Base-by-base conservation (phyloP, 139 green algal genomes). In the Chlorella ohadii region DNA sequence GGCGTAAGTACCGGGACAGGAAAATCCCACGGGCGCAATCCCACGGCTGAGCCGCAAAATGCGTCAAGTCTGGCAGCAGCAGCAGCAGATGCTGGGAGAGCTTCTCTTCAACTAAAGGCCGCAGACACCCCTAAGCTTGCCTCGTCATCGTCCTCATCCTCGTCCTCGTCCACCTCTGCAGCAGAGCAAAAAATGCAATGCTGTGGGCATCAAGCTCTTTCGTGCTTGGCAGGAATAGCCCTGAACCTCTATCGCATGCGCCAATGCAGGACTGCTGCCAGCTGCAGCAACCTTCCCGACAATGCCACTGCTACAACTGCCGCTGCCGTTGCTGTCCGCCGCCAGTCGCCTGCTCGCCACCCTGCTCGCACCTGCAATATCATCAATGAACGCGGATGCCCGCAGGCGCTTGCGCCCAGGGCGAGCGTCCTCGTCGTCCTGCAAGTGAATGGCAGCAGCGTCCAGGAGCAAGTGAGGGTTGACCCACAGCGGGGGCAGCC, bases 101-200 rank as follows among this genome's bases (percentile, higher is more conserved):
- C n/a, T n/a, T n/a, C n/a, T n/a, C n/a, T n/a, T n/a, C n/a, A n/a
- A n/a, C n/a, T n/a, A n/a, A n/a, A n/a, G n/a, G n/a, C n/a, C n/a
- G n/a, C n/a, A n/a, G n/a, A n/a, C n/a, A n/a, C n/a, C n/a, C n/a
- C n/a, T n/a, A n/a, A 15, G 34, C 76, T 55, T 34, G 65, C 93
- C 55, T 94, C 91, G 23, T 98, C 91, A 16, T 98, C 94, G 9
- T 95, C 92, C 19, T 91, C 90, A 33, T 98, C 96, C 22, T 98
- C 94, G 7, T 98, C 95, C 25, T 94, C 93, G 44, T 96, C 93
- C 67, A 81, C 75, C 51, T 81, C 75, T 81, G 75, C 56, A 81
- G 23, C 56, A 59, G 11, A 59, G 51, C 12, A 20, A 2, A 22
- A 22, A 22, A 9, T 3, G 51, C 51, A 59, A 13, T 13, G 44